phyloP scores from a whole-genome alignment of 495 filamentous ascomycete species.

The Astrothelium macrocarpum region DNA sequence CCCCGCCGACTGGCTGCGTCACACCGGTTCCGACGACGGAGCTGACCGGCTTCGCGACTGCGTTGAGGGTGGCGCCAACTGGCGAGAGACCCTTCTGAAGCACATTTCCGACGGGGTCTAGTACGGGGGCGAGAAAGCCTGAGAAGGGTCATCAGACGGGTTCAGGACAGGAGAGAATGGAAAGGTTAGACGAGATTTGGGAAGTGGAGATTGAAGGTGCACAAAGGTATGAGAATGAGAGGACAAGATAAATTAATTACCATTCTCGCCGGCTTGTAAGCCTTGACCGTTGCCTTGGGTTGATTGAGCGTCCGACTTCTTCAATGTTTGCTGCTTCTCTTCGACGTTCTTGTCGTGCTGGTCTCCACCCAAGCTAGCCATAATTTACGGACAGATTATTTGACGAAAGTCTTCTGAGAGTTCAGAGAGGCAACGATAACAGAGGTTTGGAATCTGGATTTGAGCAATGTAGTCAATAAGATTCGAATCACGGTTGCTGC shows the following conservation, averaged over 20 bases:
- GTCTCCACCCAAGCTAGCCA: slow-evolving; percentile 1
- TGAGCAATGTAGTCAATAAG: neutral
- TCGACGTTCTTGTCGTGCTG: neutral
- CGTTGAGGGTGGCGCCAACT: slow-evolving; percentile 2
- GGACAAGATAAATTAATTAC: neutral
- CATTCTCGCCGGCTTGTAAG: neutral
- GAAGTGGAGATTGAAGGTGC: neutral
- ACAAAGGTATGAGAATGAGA: neutral
- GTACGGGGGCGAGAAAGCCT: slow-evolving; percentile 18
- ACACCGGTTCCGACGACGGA: neutral
- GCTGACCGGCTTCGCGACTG: slow-evolving; percentile 1
- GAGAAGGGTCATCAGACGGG: neutral
- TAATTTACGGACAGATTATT: neutral
- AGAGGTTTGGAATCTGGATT: neutral
- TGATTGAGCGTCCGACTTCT: neutral
- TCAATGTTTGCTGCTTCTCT: neutral
- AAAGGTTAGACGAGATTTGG: neutral
- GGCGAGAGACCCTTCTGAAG: slow-evolving; percentile 21
- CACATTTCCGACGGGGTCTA: slow-evolving; percentile 18
- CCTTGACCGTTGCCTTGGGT: neutral
- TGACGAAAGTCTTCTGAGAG: neutral
- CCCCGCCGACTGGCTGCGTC: neutral
- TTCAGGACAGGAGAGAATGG: neutral
- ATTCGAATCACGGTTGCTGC: neutral
- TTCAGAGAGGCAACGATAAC: neutral